Percentiles rank a stretch among this genome's conserved stretches.
These are phyloP conservation scores for Penicillium italicum DNA, from an alignment of 2,329 filamentous ascomycete species.

Conservation along the genomic window DNA sequence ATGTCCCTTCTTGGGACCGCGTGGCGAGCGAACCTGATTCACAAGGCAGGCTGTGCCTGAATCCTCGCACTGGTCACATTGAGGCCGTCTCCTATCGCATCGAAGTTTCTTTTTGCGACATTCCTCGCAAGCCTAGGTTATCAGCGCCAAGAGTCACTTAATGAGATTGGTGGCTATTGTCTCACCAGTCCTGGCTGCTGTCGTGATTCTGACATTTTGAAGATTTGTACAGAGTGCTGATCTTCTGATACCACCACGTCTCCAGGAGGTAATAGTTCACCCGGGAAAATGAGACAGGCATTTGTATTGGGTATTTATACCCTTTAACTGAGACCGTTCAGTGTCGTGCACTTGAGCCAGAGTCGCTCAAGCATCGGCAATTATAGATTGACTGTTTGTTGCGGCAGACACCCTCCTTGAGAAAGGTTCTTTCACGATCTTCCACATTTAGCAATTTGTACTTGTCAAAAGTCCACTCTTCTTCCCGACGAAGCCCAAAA, in stretches of 20 bases:
- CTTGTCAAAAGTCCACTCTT: not conserved
- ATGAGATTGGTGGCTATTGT: not conserved
- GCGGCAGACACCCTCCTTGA: not conserved
- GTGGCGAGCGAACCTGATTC: slow-evolving; percentile 24
- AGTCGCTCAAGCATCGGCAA: not conserved
- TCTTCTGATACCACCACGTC: not conserved
- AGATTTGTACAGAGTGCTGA: not conserved
- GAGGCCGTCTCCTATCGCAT: slow-evolving; percentile 27
- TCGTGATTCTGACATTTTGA: slow-evolving; percentile 1
- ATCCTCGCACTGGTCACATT: slow-evolving; percentile 29
- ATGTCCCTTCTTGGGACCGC: slow-evolving; percentile 30
- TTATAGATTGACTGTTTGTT: not conserved
- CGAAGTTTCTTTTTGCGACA: slow-evolving; percentile 30
- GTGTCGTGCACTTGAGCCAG: not conserved
- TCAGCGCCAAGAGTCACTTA: not conserved
- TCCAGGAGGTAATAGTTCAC: not conserved
- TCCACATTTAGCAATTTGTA: not conserved
- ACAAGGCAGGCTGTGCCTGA: slow-evolving; percentile 28
- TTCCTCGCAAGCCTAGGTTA: slow-evolving; percentile 26
- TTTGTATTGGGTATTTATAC: slow-evolving; percentile 1
- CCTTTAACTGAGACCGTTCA: not conserved
- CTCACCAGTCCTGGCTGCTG: slow-evolving; percentile 10
- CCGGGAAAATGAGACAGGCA: not conserved
- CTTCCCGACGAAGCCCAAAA: not conserved
- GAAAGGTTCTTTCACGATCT: not conserved